These are phyloP conservation scores for Kokia cookei DNA, from an alignment of 441 rosid genomes.

Conservation along the genomic window DNA sequence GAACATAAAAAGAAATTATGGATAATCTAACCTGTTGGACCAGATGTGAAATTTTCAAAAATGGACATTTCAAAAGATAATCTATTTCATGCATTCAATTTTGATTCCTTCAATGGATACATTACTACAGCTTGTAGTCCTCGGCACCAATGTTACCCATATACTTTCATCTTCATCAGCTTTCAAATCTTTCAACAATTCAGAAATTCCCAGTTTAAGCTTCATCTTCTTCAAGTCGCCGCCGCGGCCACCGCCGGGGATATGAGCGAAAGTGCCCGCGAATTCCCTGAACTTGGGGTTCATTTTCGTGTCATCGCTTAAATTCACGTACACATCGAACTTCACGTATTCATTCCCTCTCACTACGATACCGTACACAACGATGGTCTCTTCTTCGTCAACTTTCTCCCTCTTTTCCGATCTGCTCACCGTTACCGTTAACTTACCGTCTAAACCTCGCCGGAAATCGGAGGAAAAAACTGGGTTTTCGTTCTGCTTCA, in stretches of 20 bases:
- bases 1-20: no score
- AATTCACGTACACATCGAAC: conserved; percentile 16
- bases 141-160: background rate
- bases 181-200: conserved; percentile 12
- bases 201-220: conserved; percentile 12
- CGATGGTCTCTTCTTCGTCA: conserved; percentile 1
- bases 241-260: background rate
- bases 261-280: conserved; percentile 9
- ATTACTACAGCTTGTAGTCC: background rate
- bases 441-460: conserved; percentile 1
- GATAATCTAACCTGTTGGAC: no score
- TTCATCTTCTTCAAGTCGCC: background rate
- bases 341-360: background rate
- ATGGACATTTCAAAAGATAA: no score
- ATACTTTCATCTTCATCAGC: conserved; percentile 7
- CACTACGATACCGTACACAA: conserved; percentile 12
- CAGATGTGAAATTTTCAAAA: no score
- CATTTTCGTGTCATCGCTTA: background rate
- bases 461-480: background rate
- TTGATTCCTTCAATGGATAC: background rate
- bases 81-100: background rate
- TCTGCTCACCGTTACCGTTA: background rate
- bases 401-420: background rate
- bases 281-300: conserved; percentile 13
- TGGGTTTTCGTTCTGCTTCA: background rate